phyloP scores from a whole-genome alignment of 2,329 filamentous ascomycete species.

The Epichloe bromicola region DNA sequence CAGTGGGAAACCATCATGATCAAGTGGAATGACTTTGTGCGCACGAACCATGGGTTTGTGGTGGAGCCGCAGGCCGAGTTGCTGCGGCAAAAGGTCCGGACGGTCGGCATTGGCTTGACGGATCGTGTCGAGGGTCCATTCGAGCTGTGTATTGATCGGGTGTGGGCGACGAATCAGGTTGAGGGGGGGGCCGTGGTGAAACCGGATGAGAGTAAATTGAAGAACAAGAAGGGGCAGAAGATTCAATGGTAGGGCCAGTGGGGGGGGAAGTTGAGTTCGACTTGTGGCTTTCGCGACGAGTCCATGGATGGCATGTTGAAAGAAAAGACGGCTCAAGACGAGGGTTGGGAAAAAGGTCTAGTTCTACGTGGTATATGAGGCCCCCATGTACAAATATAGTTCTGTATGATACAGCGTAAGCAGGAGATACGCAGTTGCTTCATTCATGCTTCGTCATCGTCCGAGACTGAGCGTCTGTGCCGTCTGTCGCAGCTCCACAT shows the following conservation, averaged over 20 bases:
- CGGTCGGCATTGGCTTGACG: conserved; percentile 75
- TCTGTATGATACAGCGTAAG: neutral
- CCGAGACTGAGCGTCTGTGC: conserved; percentile 18
- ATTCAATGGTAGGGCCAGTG: conserved; percentile 21
- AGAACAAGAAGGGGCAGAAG: conserved; percentile 24
- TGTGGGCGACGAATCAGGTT: conserved; percentile 73
- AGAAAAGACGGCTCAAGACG: neutral
- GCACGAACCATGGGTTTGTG: conserved; percentile 84
- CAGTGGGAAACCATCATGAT: conserved; percentile 95
- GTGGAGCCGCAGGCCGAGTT: conserved; percentile 90
- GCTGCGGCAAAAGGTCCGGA: conserved; percentile 71
- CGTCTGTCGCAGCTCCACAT: conserved; percentile 41
- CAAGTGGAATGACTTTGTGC: conserved; percentile 82
- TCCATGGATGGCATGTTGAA: no score
- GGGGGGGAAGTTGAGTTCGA: neutral
- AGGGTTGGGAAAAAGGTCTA: neutral
- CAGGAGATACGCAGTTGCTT: neutral
- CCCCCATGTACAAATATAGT: neutral
- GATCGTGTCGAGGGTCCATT: conserved; percentile 83
- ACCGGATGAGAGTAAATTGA: conserved; percentile 17
- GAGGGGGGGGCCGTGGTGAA: conserved; percentile 10
- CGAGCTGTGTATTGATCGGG: conserved; percentile 68
- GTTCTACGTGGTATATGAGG: neutral
- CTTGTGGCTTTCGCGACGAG: neutral
- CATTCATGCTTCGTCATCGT: neutral